Evolutionary conservation across 495 filamentous ascomycete genomes (phyloP).

Genomic region (Daldinia concentrica): DNA sequence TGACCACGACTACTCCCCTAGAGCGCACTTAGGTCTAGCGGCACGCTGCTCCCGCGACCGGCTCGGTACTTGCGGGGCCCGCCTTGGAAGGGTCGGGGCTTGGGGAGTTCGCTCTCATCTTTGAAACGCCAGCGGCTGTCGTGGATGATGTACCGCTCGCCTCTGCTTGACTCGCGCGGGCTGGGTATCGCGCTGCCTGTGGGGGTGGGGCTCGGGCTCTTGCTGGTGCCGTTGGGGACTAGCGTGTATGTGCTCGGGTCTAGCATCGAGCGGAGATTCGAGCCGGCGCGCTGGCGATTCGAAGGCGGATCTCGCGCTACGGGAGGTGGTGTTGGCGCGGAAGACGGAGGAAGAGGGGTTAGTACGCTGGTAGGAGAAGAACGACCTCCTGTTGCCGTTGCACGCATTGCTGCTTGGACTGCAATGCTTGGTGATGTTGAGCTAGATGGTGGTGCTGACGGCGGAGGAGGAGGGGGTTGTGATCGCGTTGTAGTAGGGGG

Average conservation of each 20-base stretch:
- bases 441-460: constrained; percentile 53
- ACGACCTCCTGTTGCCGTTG: constrained; percentile 55
- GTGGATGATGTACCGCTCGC: constrained; percentile 69
- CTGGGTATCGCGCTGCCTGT: constrained; percentile 44
- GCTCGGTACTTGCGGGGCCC: constrained; percentile 82
- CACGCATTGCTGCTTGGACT: constrained; percentile 60
- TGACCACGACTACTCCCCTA: constrained; percentile 31
- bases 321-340: constrained; percentile 48
- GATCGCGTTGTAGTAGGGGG: constrained; percentile 57
- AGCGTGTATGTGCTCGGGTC: constrained; percentile 83
- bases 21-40: constrained; percentile 76
- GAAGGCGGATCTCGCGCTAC: constrained; percentile 44
- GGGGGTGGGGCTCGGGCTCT: constrained; percentile 55
- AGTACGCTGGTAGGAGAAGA: constrained; percentile 54
- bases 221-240: constrained; percentile 57
- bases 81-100: constrained; percentile 80
- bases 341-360: constrained; percentile 52
- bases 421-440: constrained; percentile 55
- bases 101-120: constrained; percentile 81
- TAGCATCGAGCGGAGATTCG: constrained; percentile 61
- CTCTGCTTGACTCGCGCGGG: constrained; percentile 49
- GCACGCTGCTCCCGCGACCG: constrained; percentile 91
- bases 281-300: constrained; percentile 42
- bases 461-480: constrained; percentile 61
- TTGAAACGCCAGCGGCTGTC: constrained; percentile 90